phyloP scores from a whole-genome alignment of 2,329 filamentous ascomycete genomes.

The Cyanodermella asteris region DNA sequence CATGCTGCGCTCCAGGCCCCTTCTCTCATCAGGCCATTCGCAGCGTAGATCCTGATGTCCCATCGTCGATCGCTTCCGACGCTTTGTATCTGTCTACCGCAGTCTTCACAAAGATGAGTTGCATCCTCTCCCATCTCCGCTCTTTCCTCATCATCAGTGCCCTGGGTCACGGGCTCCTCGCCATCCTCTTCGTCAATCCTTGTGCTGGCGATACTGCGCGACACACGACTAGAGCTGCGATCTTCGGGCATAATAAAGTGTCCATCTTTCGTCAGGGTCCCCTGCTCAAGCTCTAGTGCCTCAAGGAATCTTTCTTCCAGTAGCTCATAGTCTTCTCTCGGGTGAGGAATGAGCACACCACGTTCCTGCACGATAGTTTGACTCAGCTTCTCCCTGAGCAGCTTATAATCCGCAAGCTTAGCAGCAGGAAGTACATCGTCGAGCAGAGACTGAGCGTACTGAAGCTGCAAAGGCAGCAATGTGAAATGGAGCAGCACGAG shows the following conservation, averaged over 20 bases:
- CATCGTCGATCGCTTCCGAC: slow-evolving; percentile 29
- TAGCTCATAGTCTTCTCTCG: slow-evolving; percentile 38
- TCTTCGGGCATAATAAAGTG: slow-evolving; percentile 28
- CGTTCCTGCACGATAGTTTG: slow-evolving; percentile 34
- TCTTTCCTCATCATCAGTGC: slow-evolving; percentile 13
- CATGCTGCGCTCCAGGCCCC: slow-evolving; percentile 86
- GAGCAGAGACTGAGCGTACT: slow-evolving; percentile 26
- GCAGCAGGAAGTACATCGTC: slow-evolving; percentile 17
- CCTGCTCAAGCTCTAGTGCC: slow-evolving; percentile 32
- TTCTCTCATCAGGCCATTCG: slow-evolving; percentile 79
- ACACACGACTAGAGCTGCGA: too few relatives aligned
- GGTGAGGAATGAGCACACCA: slow-evolving; percentile 40
- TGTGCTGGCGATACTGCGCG: slow-evolving; percentile 10
- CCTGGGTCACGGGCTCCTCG: slow-evolving; percentile 5
- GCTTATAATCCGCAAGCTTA: slow-evolving; percentile 24
- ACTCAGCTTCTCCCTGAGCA: slow-evolving; percentile 33
- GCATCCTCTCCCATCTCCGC: slow-evolving; percentile 15
- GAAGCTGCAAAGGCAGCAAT: slow-evolving; percentile 21
- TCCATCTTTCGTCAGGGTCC: slow-evolving; percentile 32
- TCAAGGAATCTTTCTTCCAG: slow-evolving; percentile 40
- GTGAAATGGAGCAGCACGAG: slow-evolving; percentile 40
- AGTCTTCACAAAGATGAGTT: slow-evolving; percentile 27
- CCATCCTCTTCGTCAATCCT: slow-evolving; percentile 4
- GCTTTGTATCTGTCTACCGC: slow-evolving; percentile 19
- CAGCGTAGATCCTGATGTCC: slow-evolving; percentile 70